phyloP scores from a whole-genome alignment of 2,329 filamentous ascomycete species.

The Botrytis sinoallii region DNA sequence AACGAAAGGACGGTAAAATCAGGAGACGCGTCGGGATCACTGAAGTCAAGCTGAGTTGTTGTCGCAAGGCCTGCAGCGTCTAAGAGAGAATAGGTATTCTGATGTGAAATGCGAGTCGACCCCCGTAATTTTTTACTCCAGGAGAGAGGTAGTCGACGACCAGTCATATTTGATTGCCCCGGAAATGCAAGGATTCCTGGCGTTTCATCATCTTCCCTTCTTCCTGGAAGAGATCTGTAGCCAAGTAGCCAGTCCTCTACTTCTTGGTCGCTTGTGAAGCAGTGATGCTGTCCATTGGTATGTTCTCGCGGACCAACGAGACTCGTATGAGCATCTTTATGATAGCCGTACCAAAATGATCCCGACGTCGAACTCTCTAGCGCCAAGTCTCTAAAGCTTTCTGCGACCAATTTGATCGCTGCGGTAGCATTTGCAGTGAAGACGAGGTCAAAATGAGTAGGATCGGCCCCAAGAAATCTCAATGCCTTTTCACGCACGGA shows the following conservation, averaged over 20 bases:
- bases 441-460: conserved; percentile 77
- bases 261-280: conserved; percentile 55
- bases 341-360: conserved; percentile 80
- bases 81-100: conserved; percentile 63
- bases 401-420: conserved; percentile 78
- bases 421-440: conserved; percentile 94
- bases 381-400: conserved; percentile 66
- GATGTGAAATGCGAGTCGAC: conserved; percentile 28
- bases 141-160: conserved; percentile 57
- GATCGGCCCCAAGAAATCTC: conserved; percentile 75
- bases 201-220: conserved; percentile 24
- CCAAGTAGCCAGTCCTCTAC: conserved; percentile 61
- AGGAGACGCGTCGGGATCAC: conserved; percentile 58
- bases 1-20: conserved; percentile 86
- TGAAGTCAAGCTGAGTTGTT: conserved; percentile 71
- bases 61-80: conserved; percentile 80
- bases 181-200: conserved; percentile 71
- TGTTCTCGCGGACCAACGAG: conserved; percentile 76
- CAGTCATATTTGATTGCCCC: conserved; percentile 55
- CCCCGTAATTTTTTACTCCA: conserved; percentile 59
- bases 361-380: conserved; percentile 55
- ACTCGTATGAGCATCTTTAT: conserved; percentile 82
- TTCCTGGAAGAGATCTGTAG: conserved; percentile 33
- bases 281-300: conserved; percentile 61
- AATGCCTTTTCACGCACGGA: conserved; percentile 68